Evolutionary conservation across 2,329 filamentous ascomycete genomes (phyloP), one percentile per base, ranked within the genome.

Genomic region (Paracoccidioides lutzii): DNA sequence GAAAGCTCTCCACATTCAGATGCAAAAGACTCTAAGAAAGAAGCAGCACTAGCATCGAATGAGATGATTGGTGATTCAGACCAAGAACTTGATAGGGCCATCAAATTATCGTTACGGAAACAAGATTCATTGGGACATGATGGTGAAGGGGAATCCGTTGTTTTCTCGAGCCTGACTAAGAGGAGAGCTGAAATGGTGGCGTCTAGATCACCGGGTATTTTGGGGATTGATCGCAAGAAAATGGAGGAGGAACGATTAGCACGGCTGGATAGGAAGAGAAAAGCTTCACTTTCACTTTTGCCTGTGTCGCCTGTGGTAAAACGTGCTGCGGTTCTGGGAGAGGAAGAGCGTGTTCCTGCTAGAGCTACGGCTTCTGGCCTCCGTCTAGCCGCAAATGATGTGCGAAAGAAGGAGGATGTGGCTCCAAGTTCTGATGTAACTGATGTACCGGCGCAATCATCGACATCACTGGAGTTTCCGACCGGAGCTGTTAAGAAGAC

Each of bases 191-290:
- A 12, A 33, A 30, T n/a, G 15, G 4, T 22, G 22, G 22, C 22
- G 22, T 22, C 37, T 51, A 6, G 10, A 5, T 51, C 49, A 10
- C 52, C 44, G 33, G 74, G 76, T 0, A 62, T 81, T 0, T 64
- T 78, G 4, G 78, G 79, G 3, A 70, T 95, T 1, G 80, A 95
- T 71, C 81, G 90, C 40, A 88, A 84, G 69, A 80, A 82, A 53
- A 93, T 95, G 88, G 91, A 96, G 68, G 77, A 83, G 63, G 89
- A 94, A 66, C 82, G 91, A 43, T 77, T 95, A 12, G 83, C 81
- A 28, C 80, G 90, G 61, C 69, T 83, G 42, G 37, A 28, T 40
- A 73, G 77, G 45, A 87, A 90, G 68, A 78, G 81, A 40, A 78
- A 80, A 67, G 66, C 70, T 7, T 76, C 75, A 2, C 62, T 63